Percentiles rank a stretch among this genome's conserved stretches.
phyloP scores from a whole-genome alignment of 495 filamentous ascomycete genomes.

The Diplogelasinospora grovesii region DNA sequence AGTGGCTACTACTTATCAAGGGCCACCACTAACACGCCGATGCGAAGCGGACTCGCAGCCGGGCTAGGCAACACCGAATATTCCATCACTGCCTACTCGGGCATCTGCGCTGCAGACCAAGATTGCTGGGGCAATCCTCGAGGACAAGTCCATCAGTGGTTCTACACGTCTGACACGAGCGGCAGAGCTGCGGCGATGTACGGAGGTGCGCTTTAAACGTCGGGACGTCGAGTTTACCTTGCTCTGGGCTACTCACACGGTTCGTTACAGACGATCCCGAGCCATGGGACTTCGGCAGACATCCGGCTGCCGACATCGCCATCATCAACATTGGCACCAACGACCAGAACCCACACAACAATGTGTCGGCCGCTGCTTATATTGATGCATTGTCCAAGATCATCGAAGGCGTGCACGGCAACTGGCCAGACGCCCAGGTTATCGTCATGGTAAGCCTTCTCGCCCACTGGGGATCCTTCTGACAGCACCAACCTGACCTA shows the following conservation, averaged over 20 bases:
- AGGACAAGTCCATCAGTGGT: slow-evolving; percentile 59
- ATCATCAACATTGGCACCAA: slow-evolving; percentile 65
- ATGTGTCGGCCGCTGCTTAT: slow-evolving; percentile 47
- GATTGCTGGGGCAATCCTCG: slow-evolving; percentile 52
- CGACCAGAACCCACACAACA: slow-evolving; percentile 54
- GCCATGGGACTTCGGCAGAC: slow-evolving; percentile 52
- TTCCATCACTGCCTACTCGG: slow-evolving; percentile 55
- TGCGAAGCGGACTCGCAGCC: slow-evolving; percentile 39
- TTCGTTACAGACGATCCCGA: slow-evolving; percentile 40
- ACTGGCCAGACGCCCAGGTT: slow-evolving; percentile 57
- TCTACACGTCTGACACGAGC: slow-evolving; percentile 55
- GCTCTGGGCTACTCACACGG: neutral
- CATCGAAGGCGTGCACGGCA: slow-evolving; percentile 52
- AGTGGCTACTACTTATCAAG: neutral
- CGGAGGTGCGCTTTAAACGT: slow-evolving; percentile 29
- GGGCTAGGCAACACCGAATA: slow-evolving; percentile 61
- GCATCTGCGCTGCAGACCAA: slow-evolving; percentile 54
- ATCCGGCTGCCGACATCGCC: slow-evolving; percentile 57
- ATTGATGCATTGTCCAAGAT: slow-evolving; percentile 52
- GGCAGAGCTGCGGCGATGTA: slow-evolving; percentile 44
- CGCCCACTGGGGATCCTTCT: neutral
- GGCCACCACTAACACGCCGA: neutral
- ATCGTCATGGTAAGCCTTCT: slow-evolving; percentile 49
- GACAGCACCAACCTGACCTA: neutral
- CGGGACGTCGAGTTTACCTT: neutral